Percentiles rank a stretch among this genome's conserved stretches.
Evolutionary conservation across 108 stramenopile genomes (phyloP).

Genomic region (Poteriospumella lacustris): DNA sequence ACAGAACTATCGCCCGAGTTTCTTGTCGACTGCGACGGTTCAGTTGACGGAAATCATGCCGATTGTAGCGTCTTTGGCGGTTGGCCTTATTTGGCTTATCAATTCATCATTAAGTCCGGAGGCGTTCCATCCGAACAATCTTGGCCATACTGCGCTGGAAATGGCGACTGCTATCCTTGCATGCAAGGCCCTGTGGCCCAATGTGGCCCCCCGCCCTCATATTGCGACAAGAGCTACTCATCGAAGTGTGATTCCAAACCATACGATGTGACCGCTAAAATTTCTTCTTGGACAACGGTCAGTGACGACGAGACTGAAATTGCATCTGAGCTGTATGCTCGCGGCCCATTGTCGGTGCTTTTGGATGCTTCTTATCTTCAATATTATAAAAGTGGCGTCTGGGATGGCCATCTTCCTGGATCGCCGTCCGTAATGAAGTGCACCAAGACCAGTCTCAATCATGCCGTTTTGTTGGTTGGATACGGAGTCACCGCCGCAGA

Average conservation of each 20-base stretch:
- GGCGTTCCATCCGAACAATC: background rate
- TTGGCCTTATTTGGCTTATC: constrained; percentile 21
- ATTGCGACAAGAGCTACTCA: background rate
- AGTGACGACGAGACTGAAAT: background rate
- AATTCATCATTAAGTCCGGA: background rate
- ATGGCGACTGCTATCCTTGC: constrained; percentile 13
- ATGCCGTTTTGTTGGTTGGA: constrained; percentile 72
- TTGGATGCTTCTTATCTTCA: background rate
- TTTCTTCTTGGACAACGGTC: background rate
- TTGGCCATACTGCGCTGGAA: background rate
- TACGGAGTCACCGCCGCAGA: no score
- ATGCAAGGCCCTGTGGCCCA: constrained; percentile 12
- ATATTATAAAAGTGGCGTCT: background rate
- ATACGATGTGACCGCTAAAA: background rate
- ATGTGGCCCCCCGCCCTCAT: constrained; percentile 15
- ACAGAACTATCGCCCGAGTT: background rate
- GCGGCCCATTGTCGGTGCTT: background rate
- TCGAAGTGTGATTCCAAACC: background rate
- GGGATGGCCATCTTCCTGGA: no score
- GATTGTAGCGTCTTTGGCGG: constrained; percentile 17
- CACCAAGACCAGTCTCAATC: constrained; percentile 64
- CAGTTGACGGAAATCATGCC: background rate
- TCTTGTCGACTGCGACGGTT: constrained; percentile 20
- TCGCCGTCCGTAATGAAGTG: no score
- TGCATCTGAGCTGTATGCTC: background rate